Base-by-base conservation (phyloP, 805 yeast species). In the Diddensiella transvaalensis region DNA sequence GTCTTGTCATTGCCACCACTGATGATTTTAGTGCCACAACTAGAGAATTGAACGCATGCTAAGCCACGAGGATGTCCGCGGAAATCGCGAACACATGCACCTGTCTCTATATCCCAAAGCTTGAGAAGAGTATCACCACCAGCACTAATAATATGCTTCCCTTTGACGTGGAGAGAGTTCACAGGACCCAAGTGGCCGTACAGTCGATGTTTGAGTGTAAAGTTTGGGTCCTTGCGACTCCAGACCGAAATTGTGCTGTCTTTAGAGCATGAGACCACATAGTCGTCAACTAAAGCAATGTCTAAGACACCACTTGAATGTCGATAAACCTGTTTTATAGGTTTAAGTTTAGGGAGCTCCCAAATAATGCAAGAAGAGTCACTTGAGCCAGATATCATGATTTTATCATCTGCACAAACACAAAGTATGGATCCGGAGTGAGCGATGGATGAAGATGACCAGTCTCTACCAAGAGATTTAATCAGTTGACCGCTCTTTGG, bases 1-100 rank as follows among this genome's bases (percentile, higher is more conserved):
- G 89, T 84, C 33, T 86, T 79, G 65, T 90, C 97, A 65, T 88
- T 96, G 26, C 90, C 82, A 1, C 95, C 90, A 64, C 89, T 80
- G 61, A 85, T 85, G 3, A 87, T 76, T 0, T 86, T 79, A 46
- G 76, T 77, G 44, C 87, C 80, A 52, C 77, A 77, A 2, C 82
- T 75, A 60, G 86, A 91, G 35, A 87, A 78, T 66, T 85, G 85
- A 32, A 90, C 95, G 58, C 87, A 82, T 42, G 90, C 80, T 18
- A 91, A 85, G 15, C 96, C 96, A 55, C 87, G 81, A 2, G 80
- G 74, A 64, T 90, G 97, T 3, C 96, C 96, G 15, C 74, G 68
- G 37, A 88, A 71, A 17, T 89, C 80, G 58, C 83, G 71, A 3
- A 87, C 53, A 46, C 85, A 70, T 54, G 77, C 76, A 0, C 95